Evolutionary conservation across 2,329 filamentous ascomycete genomes (phyloP).

Genomic region (Penicillium sp.): DNA sequence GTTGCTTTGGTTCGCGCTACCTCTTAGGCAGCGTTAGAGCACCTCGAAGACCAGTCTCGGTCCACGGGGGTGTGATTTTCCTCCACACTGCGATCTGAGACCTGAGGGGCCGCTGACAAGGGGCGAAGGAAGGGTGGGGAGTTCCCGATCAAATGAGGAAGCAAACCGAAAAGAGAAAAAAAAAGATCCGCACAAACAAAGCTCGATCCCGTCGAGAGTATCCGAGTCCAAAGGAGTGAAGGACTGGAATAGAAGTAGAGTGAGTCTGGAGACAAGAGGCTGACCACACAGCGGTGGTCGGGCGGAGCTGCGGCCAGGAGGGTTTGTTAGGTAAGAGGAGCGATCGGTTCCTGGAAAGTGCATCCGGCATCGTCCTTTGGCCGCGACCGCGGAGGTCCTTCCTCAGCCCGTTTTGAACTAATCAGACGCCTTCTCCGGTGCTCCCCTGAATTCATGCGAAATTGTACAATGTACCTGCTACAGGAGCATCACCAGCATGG

Average conservation of each 20-base stretch:
- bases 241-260: slow-evolving; percentile 17
- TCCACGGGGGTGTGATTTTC: slow-evolving; percentile 5
- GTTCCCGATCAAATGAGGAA: not conserved
- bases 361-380: not conserved
- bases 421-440: not conserved
- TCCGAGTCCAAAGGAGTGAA: slow-evolving; percentile 26
- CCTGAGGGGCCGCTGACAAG: slow-evolving; percentile 11
- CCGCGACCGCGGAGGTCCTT: too few relatives aligned
- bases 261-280: not conserved
- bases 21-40: slow-evolving; percentile 4
- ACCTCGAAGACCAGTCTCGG: slow-evolving; percentile 3
- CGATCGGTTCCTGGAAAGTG: not conserved
- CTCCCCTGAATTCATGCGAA: too few relatives aligned
- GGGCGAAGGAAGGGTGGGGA: slow-evolving; percentile 1
- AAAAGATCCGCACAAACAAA: not conserved
- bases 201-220: slow-evolving; percentile 2
- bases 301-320: too few relatives aligned
- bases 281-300: too few relatives aligned
- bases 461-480: too few relatives aligned
- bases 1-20: not conserved
- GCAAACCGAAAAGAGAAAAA: not conserved
- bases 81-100: slow-evolving; percentile 8
- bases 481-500: too few relatives aligned
- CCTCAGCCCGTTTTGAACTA: too few relatives aligned
- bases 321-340: not conserved